phyloP scores from a whole-genome alignment of 2,329 filamentous ascomycete genomes.

The Lachnellula hyalina region DNA sequence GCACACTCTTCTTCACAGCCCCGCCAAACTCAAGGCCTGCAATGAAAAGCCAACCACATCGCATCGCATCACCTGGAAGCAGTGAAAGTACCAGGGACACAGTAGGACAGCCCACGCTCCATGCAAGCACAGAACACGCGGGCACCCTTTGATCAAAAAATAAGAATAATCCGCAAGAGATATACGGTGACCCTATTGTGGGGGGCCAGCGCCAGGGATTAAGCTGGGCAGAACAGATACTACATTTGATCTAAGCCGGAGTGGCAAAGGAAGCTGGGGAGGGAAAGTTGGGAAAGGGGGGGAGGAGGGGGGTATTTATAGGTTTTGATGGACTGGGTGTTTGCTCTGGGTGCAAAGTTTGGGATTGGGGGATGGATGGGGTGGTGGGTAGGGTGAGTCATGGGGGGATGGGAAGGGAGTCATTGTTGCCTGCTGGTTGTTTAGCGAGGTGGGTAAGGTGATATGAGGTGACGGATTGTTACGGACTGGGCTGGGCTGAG shows the following conservation, averaged over 20 bases:
- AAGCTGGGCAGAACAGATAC: conserved; percentile 69
- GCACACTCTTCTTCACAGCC: background rate
- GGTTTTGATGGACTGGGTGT: background rate
- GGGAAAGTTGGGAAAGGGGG: background rate
- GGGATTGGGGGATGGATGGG: background rate
- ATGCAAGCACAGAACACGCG: conserved; percentile 56
- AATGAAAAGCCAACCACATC: conserved; percentile 45
- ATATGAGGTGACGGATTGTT: too few relatives aligned
- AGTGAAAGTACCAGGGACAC: conserved; percentile 71
- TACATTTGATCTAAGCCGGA: conserved; percentile 54
- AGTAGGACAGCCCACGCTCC: conserved; percentile 49
- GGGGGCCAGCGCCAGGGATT: conserved; percentile 47
- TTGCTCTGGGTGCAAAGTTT: background rate
- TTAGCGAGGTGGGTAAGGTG: background rate
- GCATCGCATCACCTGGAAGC: conserved; percentile 57
- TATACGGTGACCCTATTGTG: background rate
- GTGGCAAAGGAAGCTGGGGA: conserved; percentile 9
- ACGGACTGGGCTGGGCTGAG: too few relatives aligned
- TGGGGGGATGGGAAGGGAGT: background rate
- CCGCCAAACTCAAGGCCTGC: conserved; percentile 41
- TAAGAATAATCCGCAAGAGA: background rate
- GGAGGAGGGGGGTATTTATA: conserved; percentile 4
- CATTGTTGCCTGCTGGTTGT: background rate
- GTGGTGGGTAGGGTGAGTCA: background rate
- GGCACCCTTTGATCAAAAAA: conserved; percentile 54